These are phyloP conservation scores for Dactylella cylindrospora DNA, from an alignment of 2,329 filamentous ascomycete genomes.

Conservation along the genomic window DNA sequence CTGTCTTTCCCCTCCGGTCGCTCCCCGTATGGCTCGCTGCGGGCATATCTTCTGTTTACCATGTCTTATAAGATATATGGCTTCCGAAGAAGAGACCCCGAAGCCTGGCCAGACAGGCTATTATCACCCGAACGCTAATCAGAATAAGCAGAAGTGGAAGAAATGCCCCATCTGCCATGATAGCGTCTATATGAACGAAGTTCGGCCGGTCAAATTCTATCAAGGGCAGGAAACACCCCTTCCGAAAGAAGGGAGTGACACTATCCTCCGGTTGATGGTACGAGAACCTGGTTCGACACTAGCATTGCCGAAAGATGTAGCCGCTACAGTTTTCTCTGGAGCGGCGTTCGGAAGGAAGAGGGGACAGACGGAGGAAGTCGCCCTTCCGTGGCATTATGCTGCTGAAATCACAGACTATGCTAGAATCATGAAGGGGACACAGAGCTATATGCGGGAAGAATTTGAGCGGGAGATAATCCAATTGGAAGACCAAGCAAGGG, in stretches of 20 bases:
- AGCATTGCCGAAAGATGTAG: conserved; percentile 79
- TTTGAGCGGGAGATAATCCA: conserved; percentile 76
- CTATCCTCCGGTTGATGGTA: conserved; percentile 83
- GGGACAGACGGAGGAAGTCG: conserved; percentile 54
- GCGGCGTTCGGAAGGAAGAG: conserved; percentile 6
- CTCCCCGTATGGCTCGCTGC: conserved; percentile 93
- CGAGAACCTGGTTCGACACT: conserved; percentile 78
- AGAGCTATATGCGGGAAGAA: conserved; percentile 80
- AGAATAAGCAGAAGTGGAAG: conserved; percentile 67
- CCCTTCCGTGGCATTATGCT: conserved; percentile 88
- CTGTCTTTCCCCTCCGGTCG: conserved; percentile 87
- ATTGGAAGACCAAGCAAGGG: conserved; percentile 73
- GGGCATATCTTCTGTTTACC: conserved; percentile 96
- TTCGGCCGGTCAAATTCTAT: conserved; percentile 86
- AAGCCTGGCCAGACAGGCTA: conserved; percentile 65
- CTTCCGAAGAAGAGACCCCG: conserved; percentile 69
- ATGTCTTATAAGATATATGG: conserved; percentile 94
- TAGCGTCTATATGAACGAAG: conserved; percentile 86
- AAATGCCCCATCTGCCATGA: conserved; percentile 97
- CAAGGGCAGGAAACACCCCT: conserved; percentile 79
- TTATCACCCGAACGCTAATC: conserved; percentile 16
- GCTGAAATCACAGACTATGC: conserved; percentile 94
- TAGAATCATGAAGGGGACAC: conserved; percentile 89
- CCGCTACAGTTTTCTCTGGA: conserved; percentile 54
- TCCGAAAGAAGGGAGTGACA: conserved; percentile 81